Conservation (phyloP, 768 basidiomycete species). For the Tulasnella sp. region DNA sequence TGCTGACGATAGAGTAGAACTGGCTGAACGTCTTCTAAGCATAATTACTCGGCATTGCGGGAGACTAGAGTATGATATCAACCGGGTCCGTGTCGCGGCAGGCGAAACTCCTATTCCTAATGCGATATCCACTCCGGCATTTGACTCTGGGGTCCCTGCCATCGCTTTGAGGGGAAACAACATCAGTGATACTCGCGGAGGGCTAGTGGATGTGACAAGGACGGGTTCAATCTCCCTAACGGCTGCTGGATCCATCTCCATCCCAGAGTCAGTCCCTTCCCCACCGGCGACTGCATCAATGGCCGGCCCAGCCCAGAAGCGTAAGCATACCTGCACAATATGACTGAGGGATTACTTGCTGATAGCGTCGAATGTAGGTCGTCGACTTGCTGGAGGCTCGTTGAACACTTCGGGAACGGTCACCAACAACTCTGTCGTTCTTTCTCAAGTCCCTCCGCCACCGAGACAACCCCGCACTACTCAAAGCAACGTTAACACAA, state of each 20-base stretch:
- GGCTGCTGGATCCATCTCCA: background rate
- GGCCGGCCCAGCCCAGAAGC: background rate
- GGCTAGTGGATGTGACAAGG: background rate
- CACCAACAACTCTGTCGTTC: constrained; percentile 9
- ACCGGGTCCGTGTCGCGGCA: constrained; percentile 9
- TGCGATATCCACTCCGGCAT: background rate
- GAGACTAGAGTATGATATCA: constrained; percentile 34
- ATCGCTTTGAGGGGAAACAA: background rate
- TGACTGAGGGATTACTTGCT: background rate
- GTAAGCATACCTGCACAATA: background rate
- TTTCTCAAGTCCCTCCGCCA: constrained; percentile 8
- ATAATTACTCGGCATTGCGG: constrained; percentile 31
- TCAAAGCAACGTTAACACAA: background rate
- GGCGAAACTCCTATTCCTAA: background rate
- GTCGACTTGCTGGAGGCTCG: background rate
- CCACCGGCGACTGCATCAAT: background rate
- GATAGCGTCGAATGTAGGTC: background rate
- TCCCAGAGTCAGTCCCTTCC: background rate
- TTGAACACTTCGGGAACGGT: background rate
- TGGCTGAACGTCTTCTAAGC: constrained; percentile 12
- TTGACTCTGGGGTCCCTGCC: constrained; percentile 18
- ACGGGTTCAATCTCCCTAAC: background rate
- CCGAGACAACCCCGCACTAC: constrained; percentile 12
- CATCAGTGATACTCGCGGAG: background rate
- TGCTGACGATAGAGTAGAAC: constrained; percentile 14